A percentile compares a stretch with the other conserved stretches of the same genome.
Evolutionary conservation across 805 yeast genomes (phyloP).

Genomic region (Myxozyma monticola): DNA sequence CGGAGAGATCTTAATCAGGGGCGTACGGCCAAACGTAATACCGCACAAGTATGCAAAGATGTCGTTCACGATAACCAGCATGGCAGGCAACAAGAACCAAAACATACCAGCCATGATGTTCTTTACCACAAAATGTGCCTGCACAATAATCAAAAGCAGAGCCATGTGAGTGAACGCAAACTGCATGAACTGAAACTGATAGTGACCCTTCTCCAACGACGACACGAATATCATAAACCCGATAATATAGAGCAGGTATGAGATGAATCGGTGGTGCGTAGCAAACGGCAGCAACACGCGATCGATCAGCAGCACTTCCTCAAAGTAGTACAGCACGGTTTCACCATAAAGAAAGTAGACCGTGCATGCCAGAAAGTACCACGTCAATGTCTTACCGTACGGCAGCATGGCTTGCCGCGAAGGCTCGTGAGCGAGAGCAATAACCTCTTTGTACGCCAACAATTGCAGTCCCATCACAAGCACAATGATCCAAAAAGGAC

Average conservation of each 20-base stretch:
- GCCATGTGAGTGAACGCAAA: constrained; percentile 94
- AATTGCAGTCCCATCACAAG: constrained; percentile 73
- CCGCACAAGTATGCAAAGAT: constrained; percentile 97
- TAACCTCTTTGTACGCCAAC: constrained; percentile 86
- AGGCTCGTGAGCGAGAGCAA: constrained; percentile 80
- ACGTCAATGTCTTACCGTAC: constrained; percentile 38
- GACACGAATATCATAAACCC: constrained; percentile 91
- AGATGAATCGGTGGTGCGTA: constrained; percentile 76
- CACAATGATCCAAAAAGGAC: constrained; percentile 77
- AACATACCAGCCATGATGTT: constrained; percentile 89
- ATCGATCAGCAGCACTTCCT: constrained; percentile 52
- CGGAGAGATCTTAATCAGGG: constrained; percentile 89
- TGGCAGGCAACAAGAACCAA: constrained; percentile 92
- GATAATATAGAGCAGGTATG: constrained; percentile 67
- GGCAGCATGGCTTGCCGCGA: constrained; percentile 79
- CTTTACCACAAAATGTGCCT: constrained; percentile 87
- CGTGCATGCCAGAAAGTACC: constrained; percentile 70
- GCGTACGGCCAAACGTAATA: constrained; percentile 91
- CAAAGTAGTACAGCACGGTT: constrained; percentile 68
- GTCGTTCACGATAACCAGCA: constrained; percentile 89
- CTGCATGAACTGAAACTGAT: constrained; percentile 90
- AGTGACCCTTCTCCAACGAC: constrained; percentile 82
- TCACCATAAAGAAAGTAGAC: constrained; percentile 88
- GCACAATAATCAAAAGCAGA: constrained; percentile 81
- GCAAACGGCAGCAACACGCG: constrained; percentile 59